Evolutionary conservation across 768 basidiomycete species (phyloP).

Genomic region (Daedalea quercina): DNA sequence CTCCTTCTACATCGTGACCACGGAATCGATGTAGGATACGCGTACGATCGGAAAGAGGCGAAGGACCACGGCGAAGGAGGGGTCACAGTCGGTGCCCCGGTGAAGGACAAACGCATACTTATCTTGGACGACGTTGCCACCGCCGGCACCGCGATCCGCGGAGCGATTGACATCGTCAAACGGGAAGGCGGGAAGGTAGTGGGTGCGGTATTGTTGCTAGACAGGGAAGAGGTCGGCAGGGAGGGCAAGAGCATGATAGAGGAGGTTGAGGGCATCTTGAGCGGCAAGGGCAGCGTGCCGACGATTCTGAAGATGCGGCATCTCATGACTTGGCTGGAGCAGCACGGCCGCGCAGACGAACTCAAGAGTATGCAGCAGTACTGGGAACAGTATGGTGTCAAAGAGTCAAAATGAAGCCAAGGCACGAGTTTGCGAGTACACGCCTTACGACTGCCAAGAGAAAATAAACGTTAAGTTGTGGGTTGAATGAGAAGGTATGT

Average conservation of each 20-base stretch:
- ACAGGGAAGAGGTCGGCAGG: conserved; percentile 79
- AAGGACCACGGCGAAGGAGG: conserved; percentile 98
- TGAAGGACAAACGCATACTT: conserved; percentile 77
- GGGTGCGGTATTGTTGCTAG: conserved; percentile 82
- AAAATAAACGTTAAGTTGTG: too few relatives aligned
- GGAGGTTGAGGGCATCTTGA: conserved; percentile 71
- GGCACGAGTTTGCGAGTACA: too few relatives aligned
- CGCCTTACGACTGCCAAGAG: too few relatives aligned
- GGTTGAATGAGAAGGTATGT: too few relatives aligned
- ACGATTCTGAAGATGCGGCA: conserved; percentile 84
- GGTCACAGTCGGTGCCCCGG: conserved; percentile 75
- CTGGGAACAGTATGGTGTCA: conserved; percentile 64
- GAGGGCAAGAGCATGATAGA: conserved; percentile 71
- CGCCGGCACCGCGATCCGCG: conserved; percentile 80
- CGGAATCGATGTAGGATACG: conserved; percentile 65
- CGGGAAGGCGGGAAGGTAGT: conserved; percentile 73
- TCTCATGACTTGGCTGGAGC: conserved; percentile 75
- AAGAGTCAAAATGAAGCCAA: conserved; percentile 13
- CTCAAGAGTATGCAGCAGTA: conserved; percentile 73
- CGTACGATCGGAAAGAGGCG: conserved; percentile 91
- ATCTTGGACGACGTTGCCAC: conserved; percentile 98
- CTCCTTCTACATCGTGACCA: conserved; percentile 66
- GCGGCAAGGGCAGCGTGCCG: conserved; percentile 62
- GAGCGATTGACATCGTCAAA: conserved; percentile 69
- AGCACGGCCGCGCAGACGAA: conserved; percentile 57